Evolutionary conservation across 129 eudicot genomes (phyloP).

Genomic region (Heracleum sosnowskyi): DNA sequence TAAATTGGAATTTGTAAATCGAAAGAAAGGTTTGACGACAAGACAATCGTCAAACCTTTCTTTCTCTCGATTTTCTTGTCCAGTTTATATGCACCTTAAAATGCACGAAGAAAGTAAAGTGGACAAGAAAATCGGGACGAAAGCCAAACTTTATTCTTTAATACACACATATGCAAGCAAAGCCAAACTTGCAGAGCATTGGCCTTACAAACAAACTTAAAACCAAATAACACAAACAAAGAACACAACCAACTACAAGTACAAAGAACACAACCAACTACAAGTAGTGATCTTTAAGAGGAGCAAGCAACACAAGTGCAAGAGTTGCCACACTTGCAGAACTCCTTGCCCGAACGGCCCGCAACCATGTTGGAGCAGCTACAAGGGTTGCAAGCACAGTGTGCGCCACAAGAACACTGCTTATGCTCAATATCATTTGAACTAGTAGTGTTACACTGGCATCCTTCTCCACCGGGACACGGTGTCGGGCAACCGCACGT

Average conservation of each 20-base stretch:
- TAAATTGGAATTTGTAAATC: too few species aligned
- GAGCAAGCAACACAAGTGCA: slow-evolving; percentile 1
- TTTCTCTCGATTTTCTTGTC: too few species aligned
- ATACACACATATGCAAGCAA: not conserved
- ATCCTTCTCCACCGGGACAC: not conserved
- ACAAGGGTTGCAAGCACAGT: slow-evolving; percentile 4
- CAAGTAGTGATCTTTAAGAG: not conserved
- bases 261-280: too few species aligned
- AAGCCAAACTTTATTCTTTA: not conserved
- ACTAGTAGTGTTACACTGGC: not conserved
- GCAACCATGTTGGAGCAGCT: not conserved
- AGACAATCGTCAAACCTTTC: too few species aligned
- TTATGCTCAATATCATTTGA: not conserved
- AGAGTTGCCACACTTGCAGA: not conserved
- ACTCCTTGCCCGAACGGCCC: not conserved
- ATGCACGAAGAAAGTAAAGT: too few species aligned
- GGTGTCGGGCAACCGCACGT: not conserved
- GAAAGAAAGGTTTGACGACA: too few species aligned
- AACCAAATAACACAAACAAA: not conserved
- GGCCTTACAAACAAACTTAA: not conserved
- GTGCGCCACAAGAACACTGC: not conserved
- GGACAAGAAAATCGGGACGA: too few species aligned
- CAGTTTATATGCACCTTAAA: too few species aligned
- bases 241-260: not conserved
- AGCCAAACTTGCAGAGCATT: not conserved